Evolutionary conservation across 768 basidiomycete genomes (phyloP).

Genomic region (Leccinum boreale): DNA sequence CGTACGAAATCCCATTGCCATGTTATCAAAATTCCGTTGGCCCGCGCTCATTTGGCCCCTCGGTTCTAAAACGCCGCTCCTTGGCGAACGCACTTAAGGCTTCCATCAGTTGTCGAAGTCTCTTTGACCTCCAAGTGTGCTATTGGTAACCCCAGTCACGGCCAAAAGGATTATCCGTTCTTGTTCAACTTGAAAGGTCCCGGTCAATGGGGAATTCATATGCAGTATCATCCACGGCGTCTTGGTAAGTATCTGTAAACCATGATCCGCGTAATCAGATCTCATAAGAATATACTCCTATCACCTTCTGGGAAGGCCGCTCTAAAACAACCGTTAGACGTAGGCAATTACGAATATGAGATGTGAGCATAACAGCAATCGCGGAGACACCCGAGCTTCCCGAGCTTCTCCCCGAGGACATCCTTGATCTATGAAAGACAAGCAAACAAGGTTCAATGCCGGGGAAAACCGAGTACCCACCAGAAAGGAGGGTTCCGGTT

Average conservation of each 20-base stretch:
- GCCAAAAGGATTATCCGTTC: background rate
- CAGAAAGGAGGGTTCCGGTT: background rate
- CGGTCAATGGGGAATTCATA: background rate
- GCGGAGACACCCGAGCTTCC: background rate
- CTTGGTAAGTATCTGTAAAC: background rate
- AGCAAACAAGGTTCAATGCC: background rate
- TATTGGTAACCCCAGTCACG: background rate
- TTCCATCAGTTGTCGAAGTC: background rate
- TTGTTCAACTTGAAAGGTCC: background rate
- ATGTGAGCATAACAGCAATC: background rate
- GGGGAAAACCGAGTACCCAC: background rate
- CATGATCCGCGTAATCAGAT: background rate
- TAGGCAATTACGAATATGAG: background rate
- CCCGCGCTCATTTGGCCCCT: background rate
- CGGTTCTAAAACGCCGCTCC: conserved; percentile 4
- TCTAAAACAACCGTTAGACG: background rate
- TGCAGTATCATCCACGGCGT: background rate
- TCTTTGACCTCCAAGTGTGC: conserved; percentile 47
- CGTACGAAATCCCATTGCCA: background rate
- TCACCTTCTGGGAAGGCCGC: background rate
- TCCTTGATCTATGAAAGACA: background rate
- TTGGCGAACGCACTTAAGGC: background rate
- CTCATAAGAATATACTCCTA: background rate
- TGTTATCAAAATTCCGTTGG: background rate
- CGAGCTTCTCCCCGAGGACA: background rate